These are phyloP conservation scores for Tremellales sp. DNA, from an alignment of 1,284 basidiomycete genomes.

Conservation along the genomic window DNA sequence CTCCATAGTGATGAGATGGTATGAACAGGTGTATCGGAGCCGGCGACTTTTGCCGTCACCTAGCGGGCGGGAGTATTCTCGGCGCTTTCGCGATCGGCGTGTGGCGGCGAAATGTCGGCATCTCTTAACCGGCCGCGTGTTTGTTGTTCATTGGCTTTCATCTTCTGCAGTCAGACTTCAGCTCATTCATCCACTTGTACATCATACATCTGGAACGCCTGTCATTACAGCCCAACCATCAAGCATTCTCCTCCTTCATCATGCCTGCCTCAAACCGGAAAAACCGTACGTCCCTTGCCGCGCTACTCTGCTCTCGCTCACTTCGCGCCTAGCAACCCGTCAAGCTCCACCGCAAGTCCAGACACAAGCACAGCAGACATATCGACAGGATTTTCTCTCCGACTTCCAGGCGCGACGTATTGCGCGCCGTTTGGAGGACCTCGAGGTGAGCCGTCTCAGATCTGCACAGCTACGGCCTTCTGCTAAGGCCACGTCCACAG, in stretches of 20 bases:
- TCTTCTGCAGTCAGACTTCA: too few relatives aligned
- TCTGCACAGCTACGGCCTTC: background rate
- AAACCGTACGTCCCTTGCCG: constrained; percentile 10
- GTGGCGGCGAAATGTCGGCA: too few relatives aligned
- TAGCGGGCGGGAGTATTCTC: too few relatives aligned
- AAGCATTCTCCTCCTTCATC: background rate
- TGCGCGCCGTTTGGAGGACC: constrained; percentile 39
- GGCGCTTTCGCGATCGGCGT: too few relatives aligned
- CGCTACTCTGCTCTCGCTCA: background rate
- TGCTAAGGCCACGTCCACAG: constrained; percentile 15
- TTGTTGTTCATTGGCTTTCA: too few relatives aligned
- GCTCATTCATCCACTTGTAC: too few relatives aligned
- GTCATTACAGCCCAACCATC: too few relatives aligned
- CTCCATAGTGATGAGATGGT: too few relatives aligned
- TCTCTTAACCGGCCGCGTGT: too few relatives aligned
- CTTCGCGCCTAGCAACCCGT: background rate
- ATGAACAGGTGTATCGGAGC: too few relatives aligned
- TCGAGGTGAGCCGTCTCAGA: constrained; percentile 35
- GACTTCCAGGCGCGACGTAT: constrained; percentile 40
- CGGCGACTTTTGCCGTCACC: too few relatives aligned
- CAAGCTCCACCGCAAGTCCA: background rate
- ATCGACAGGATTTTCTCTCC: constrained; percentile 23
- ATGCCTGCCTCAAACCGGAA: constrained; percentile 17
- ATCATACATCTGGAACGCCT: too few relatives aligned
- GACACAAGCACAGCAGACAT: constrained; percentile 1